Base-by-base conservation (phyloP, 2,329 filamentous ascomycete species). In the Fusarium compactum region DNA sequence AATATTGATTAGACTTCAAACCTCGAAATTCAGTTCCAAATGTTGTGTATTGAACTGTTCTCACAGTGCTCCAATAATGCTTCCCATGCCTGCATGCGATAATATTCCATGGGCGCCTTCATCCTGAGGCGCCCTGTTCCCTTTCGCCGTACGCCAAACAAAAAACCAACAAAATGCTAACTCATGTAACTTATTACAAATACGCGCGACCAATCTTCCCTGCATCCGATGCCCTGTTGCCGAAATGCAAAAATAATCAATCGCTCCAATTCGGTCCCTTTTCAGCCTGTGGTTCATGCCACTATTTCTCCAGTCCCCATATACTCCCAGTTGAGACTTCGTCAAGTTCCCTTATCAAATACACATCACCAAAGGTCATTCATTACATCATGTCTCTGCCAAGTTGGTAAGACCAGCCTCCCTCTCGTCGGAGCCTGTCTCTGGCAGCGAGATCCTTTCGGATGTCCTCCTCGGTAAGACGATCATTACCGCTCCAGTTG, bases 381-480 rank as follows among this genome's bases (percentile, higher is more conserved):
- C 60, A 60, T 74, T 72, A 85, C 60, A 80, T 76, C 80, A 83
- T 80, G 25, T 85, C 84, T 72, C 80, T 81, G 70, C 85, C 83
- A 75, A 87, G 81, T 71, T 88, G 87, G 78, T 92, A 95, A 50
- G 88, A 90, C 95, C 95, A 98, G 1, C 92, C 94, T 7, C 95
- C 95, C 72, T 97, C 93, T 67, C 91, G 86, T 54, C 92, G 88
- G 78, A 98, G 85, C 77, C 90, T 89, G 80, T 97, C 92, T 67
- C 95, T 87, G 60, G 92, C 92, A 65, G 92, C 91, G 74, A 92
- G 82, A 81, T 98, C 95, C 77, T 89, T 92, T 57, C 88, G 84
- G 76, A 97, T 93, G 77, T 98, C 95, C 63, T 97, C 95, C 71
- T 95, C 91, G 0, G 95, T 98, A 73, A 99, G 85, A 56, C 85